Conservation (phyloP, 1,284 basidiomycete species). For the Coniferiporia sulphurascens region DNA sequence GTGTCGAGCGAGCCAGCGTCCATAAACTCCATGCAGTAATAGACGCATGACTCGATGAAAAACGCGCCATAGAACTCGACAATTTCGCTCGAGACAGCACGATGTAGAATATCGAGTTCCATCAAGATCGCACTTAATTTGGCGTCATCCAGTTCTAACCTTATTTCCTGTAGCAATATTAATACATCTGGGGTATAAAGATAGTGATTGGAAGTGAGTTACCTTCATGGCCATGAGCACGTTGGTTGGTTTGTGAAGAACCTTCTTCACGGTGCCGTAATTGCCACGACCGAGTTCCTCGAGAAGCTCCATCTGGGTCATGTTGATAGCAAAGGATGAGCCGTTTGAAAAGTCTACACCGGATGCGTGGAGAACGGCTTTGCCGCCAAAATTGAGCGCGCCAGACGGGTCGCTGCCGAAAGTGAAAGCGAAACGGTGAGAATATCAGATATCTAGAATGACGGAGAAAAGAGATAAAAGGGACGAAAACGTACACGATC, state of each 20-base stretch:
- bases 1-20: conserved; percentile 93
- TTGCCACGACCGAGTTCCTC: conserved; percentile 95
- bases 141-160: conserved; percentile 92
- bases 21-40: conserved; percentile 99
- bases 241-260: conserved; percentile 90
- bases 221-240: conserved; percentile 99
- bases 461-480: conserved; percentile 9
- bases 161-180: conserved; percentile 75
- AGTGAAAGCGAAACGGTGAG: conserved; percentile 8
- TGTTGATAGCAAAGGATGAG: conserved; percentile 91
- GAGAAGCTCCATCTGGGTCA: conserved; percentile 88
- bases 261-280: conserved; percentile 96
- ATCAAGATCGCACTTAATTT: conserved; percentile 97
- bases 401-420: conserved; percentile 83
- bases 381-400: conserved; percentile 88
- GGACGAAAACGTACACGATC: conserved; percentile 71
- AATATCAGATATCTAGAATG: conserved; percentile 19
- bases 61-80: conserved; percentile 99
- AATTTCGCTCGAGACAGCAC: conserved; percentile 86
- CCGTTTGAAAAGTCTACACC: conserved; percentile 97
- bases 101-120: conserved; percentile 97
- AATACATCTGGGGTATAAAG: background rate
- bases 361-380: conserved; percentile 87
- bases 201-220: conserved; percentile 11
- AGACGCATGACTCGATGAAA: conserved; percentile 97